A percentile compares a stretch with the other conserved stretches of the same genome.
Evolutionary conservation across 2,329 filamentous ascomycete species (phyloP).

Genomic region (Diaporthe citriasiana): DNA sequence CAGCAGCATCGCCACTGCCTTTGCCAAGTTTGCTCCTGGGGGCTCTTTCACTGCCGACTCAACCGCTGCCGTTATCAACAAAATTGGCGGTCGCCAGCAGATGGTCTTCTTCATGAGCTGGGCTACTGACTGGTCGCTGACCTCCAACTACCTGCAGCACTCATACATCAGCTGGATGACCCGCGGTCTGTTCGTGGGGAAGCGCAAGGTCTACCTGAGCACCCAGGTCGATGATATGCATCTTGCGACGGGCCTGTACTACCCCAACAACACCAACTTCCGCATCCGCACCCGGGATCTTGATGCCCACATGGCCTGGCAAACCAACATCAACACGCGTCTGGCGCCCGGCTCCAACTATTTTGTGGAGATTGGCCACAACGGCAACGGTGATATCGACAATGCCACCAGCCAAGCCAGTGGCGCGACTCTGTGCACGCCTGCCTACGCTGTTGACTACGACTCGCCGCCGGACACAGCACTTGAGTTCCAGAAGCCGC

Average conservation of each 20-base stretch:
- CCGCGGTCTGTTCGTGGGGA: conserved; percentile 69
- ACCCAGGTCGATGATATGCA: conserved; percentile 76
- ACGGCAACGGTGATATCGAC: conserved; percentile 62
- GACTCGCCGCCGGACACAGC: conserved; percentile 59
- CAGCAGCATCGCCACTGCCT: conserved; percentile 64
- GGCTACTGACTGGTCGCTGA: conserved; percentile 58
- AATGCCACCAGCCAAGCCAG: conserved; percentile 66
- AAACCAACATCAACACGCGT: conserved; percentile 57
- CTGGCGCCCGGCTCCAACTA: conserved; percentile 66
- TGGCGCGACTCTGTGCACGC: conserved; percentile 58
- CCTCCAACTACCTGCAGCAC: conserved; percentile 72
- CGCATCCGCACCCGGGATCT: conserved; percentile 63
- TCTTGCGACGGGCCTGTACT: conserved; percentile 64
- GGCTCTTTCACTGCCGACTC: conserved; percentile 55
- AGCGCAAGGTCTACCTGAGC: conserved; percentile 67
- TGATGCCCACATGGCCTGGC: conserved; percentile 60
- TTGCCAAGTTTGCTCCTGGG: conserved; percentile 66
- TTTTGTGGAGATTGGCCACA: conserved; percentile 68
- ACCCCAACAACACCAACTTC: conserved; percentile 62
- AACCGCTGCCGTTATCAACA: conserved; percentile 72
- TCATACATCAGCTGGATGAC: conserved; percentile 75
- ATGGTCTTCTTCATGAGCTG: conserved; percentile 73
- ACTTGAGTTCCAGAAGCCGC: conserved; percentile 60
- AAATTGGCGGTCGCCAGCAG: conserved; percentile 68
- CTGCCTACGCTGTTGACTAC: conserved; percentile 59